phyloP scores from a whole-genome alignment of 1,284 basidiomycete genomes.

The Ceratobasidium sp. region DNA sequence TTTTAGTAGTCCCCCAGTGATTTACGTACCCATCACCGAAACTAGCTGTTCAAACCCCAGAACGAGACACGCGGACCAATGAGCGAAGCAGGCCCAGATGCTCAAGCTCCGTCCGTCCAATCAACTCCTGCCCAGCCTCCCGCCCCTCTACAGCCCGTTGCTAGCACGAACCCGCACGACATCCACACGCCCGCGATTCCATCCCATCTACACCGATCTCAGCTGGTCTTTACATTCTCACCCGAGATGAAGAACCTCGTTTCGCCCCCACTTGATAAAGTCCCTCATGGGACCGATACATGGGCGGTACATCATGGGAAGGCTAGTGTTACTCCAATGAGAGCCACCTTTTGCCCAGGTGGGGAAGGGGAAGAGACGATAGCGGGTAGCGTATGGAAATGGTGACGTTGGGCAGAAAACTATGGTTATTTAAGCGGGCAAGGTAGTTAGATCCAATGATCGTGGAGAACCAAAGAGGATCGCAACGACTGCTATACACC shows the following conservation, averaged over 20 bases:
- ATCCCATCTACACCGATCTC: slow-evolving; percentile 61
- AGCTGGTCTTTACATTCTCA: slow-evolving; percentile 77
- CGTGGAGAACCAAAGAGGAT: no score
- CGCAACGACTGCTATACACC: background rate
- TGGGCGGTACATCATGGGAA: slow-evolving; percentile 79
- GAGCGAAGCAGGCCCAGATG: slow-evolving; percentile 52
- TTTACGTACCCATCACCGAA: background rate
- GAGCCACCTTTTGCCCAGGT: slow-evolving; percentile 67
- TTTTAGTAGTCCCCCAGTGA: no score
- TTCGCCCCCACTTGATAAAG: slow-evolving; percentile 65
- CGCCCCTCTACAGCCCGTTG: slow-evolving; percentile 4
- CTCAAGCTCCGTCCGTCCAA: slow-evolving; percentile 57
- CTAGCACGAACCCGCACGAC: slow-evolving; percentile 44
- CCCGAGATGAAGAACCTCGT: slow-evolving; percentile 82
- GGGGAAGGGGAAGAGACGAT: slow-evolving; percentile 30
- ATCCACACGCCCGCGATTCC: slow-evolving; percentile 49
- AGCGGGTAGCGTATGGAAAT: slow-evolving; percentile 15
- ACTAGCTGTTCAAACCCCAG: slow-evolving; percentile 68
- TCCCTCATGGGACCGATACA: slow-evolving; percentile 83
- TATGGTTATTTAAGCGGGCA: background rate
- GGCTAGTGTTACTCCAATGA: slow-evolving; percentile 79
- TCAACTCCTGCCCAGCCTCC: slow-evolving; percentile 28
- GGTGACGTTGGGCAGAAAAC: background rate
- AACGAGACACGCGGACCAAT: slow-evolving; percentile 48
- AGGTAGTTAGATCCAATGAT: background rate